Percentiles rank a stretch among this genome's conserved stretches.
Conservation (phyloP, 2,329 filamentous ascomycete genomes). For the Macrophomina pseudophaseolina region DNA sequence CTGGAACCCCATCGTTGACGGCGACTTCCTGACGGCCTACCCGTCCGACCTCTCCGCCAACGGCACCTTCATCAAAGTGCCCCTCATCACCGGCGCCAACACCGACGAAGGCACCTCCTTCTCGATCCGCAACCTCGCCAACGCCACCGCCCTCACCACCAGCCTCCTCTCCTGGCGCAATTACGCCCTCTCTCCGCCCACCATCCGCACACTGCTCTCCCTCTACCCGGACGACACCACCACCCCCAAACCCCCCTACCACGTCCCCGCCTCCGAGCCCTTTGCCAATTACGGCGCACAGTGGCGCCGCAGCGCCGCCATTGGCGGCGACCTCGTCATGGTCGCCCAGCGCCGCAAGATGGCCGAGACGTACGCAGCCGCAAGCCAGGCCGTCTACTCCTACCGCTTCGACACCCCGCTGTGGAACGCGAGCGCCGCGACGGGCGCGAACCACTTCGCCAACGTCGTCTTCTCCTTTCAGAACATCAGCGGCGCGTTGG, state of each 20-base stretch:
- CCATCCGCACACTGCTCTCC: conserved; percentile 38
- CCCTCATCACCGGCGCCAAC: conserved; percentile 67
- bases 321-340: conserved; percentile 56
- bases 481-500: conserved; percentile 43
- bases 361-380: conserved; percentile 52
- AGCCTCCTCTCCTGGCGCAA: conserved; percentile 44
- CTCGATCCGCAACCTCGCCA: conserved; percentile 59
- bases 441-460: conserved; percentile 56
- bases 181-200: conserved; percentile 39
- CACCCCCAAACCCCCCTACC: conserved; percentile 21
- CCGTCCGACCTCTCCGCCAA: conserved; percentile 34
- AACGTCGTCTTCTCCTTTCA: conserved; percentile 49
- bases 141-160: conserved; percentile 55
- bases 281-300: conserved; percentile 36
- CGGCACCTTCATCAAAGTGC: conserved; percentile 66
- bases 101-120: conserved; percentile 69
- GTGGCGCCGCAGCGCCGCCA: conserved; percentile 57
- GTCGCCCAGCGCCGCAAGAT: conserved; percentile 58
- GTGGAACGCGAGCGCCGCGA: conserved; percentile 45
- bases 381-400: conserved; percentile 56
- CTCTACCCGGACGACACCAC: conserved; percentile 39
- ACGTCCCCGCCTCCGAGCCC: background rate
- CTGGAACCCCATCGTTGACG: conserved; percentile 35
- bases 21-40: conserved; percentile 34
- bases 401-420: conserved; percentile 62